These are phyloP conservation scores for Whalleya microplaca DNA, from an alignment of 2,329 filamentous ascomycete genomes.

Conservation along the genomic window DNA sequence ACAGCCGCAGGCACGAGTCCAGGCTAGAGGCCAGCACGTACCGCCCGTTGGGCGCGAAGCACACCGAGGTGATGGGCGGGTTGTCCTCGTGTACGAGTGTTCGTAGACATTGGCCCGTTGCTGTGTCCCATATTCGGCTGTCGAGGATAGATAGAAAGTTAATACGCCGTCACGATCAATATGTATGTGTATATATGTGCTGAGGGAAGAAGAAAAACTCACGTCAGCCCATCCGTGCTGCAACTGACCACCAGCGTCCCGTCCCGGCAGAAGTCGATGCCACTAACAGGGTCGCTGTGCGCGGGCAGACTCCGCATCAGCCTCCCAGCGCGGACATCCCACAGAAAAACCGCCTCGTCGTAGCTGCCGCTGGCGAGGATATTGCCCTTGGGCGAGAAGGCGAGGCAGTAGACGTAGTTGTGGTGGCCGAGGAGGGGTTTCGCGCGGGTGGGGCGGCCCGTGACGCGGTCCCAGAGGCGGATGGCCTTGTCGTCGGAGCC, in stretches of 20 bases:
- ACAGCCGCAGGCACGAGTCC: conserved; percentile 86
- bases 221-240: conserved; percentile 88
- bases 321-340: conserved; percentile 88
- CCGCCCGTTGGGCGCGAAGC: conserved; percentile 92
- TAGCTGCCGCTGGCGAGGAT: conserved; percentile 95
- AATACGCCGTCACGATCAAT: neutral
- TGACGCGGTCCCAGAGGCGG: conserved; percentile 81
- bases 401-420: conserved; percentile 92
- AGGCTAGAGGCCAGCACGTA: conserved; percentile 91
- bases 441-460: conserved; percentile 58
- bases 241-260: conserved; percentile 92
- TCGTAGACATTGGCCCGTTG: conserved; percentile 90
- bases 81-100: conserved; percentile 98
- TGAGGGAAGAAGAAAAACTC: conserved; percentile 38
- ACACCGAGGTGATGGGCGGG: conserved; percentile 83
- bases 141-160: neutral
- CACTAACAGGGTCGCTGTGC: conserved; percentile 91
- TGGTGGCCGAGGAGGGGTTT: conserved; percentile 81
- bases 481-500: conserved; percentile 97
- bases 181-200: neutral
- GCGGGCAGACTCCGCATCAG: conserved; percentile 91
- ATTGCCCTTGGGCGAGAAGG: conserved; percentile 97
- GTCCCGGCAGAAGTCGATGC: conserved; percentile 90
- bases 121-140: conserved; percentile 91
- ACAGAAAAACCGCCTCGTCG: conserved; percentile 95